Base-by-base conservation (phyloP, 1,139 yeast species). In the Wickerhamiella infanticola region DNA sequence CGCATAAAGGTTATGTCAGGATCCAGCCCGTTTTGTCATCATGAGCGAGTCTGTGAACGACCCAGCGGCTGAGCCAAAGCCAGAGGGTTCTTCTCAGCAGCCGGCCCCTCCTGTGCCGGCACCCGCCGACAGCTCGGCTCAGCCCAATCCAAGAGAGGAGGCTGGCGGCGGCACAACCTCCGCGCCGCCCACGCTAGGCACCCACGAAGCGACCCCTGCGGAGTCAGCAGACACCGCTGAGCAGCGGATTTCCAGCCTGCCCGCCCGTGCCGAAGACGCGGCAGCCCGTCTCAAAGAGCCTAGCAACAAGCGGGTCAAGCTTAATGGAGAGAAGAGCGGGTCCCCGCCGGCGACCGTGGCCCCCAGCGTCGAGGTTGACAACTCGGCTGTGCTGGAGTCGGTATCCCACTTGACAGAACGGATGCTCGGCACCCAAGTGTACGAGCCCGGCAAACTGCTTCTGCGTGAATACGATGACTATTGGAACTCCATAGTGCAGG, bases 351-450 rank as follows among this genome's bases (percentile, higher is more conserved):
- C 49, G 23, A 35, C 45, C 23, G 38, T 35, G 37, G 37, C 45
- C 29, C 42, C 44, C 2, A 36, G 40, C 3, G 47, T 44, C n/a
- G 51, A 48, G 35, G 65, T 78, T 18, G 60, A 69, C 50, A 73
- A 67, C 47, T 53, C 58, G 13, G 73, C 72, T 37, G 77, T 76
- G 1, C 52, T 69, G 0, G 68, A 66, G n/a, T 58, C 68, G 8
- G 68, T 79, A 1, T 54, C 63, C 7, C 64, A 66, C 44, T 69
- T 73, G 39, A 67, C 72, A 9, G 64, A 81, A 40, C 68, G 63
- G 39, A 71, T 70, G 47, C 62, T 83, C 35, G 90, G 90, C 0
- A 69, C 79, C 1, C 61, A 81, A 3, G 63, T 79, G 0, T 83
- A 83, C 58, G 68, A 67, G 39, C 78, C 81, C 1, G 66, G 72